These are phyloP conservation scores for Dendrobium nobile DNA, from an alignment of 106 monocot genomes.

Conservation along the genomic window DNA sequence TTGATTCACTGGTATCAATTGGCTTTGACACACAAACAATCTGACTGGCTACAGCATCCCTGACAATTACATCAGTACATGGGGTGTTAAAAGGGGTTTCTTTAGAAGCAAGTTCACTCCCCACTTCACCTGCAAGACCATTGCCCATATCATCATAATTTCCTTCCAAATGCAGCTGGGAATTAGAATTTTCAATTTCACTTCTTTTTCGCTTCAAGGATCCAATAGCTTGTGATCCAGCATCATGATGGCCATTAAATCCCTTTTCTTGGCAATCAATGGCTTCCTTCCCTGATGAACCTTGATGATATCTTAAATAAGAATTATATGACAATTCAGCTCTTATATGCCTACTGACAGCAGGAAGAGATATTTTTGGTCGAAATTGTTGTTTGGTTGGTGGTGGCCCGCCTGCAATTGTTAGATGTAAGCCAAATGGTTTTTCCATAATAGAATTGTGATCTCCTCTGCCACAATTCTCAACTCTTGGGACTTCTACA, in stretches of 20 bases:
- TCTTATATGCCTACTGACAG: constrained; percentile 76
- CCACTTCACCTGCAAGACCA: not conserved
- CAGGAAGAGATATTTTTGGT: constrained; percentile 78
- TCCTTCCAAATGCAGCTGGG: not conserved
- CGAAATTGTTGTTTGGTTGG: constrained; percentile 70
- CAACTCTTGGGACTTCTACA: constrained; percentile 10
- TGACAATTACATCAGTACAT: not conserved
- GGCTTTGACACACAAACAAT: not conserved
- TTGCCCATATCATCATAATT: not conserved
- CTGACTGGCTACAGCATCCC: constrained; percentile 7
- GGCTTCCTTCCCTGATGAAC: constrained; percentile 7
- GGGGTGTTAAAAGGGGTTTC: constrained; percentile 8
- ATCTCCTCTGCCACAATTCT: constrained; percentile 8
- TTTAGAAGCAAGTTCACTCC: not conserved
- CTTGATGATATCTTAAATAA: constrained; percentile 7
- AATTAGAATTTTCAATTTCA: constrained; percentile 22
- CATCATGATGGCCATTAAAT: constrained; percentile 3
- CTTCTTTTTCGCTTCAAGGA: constrained; percentile 65
- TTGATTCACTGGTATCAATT: constrained; percentile 5
- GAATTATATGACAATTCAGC: constrained; percentile 24
- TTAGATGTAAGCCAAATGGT: constrained; percentile 38
- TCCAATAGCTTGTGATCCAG: constrained; percentile 13
- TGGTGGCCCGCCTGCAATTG: constrained; percentile 86
- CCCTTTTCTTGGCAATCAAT: constrained; percentile 10
- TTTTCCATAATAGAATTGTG: constrained; percentile 11